Percentiles rank a stretch among this genome's conserved stretches.
Evolutionary conservation across 164 flowering plant genomes (phyloP).

Genomic region (Annona squamosa): DNA sequence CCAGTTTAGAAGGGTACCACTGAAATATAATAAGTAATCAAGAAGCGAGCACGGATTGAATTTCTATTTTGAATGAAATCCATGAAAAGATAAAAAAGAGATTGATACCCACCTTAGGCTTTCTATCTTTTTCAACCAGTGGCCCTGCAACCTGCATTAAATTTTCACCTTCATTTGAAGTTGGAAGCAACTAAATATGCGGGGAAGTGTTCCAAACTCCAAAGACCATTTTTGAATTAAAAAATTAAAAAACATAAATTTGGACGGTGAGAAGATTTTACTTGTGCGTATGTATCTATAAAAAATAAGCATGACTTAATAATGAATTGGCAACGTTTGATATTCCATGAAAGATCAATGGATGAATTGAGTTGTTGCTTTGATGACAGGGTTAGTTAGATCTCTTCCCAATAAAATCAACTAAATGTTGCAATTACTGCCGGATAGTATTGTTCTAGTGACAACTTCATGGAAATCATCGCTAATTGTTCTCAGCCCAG

Average conservation of each 20-base stretch:
- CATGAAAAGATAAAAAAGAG: background rate
- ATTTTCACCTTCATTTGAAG: slow-evolving; percentile 5
- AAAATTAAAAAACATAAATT: too few relatives aligned
- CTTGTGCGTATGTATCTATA: too few relatives aligned
- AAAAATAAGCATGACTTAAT: background rate
- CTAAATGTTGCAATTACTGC: too few relatives aligned
- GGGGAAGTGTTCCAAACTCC: background rate
- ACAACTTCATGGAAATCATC: slow-evolving; percentile 30
- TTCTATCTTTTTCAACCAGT: slow-evolving; percentile 57
- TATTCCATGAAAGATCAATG: too few relatives aligned
- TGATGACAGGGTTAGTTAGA: too few relatives aligned
- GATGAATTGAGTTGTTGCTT: too few relatives aligned
- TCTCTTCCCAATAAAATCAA: too few relatives aligned
- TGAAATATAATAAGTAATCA: slow-evolving; percentile 11
- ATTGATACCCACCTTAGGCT: slow-evolving; percentile 20
- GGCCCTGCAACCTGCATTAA: slow-evolving; percentile 44
- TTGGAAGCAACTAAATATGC: background rate
- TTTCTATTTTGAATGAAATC: background rate
- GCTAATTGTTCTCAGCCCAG: slow-evolving; percentile 62
- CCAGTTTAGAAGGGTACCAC: slow-evolving; percentile 82
- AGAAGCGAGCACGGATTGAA: too few relatives aligned
- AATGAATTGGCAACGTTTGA: background rate
- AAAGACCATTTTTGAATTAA: too few relatives aligned
- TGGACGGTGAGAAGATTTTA: background rate
- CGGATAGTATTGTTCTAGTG: background rate